A percentile compares a stretch with the other conserved stretches of the same genome.
Evolutionary conservation across 2,329 filamentous ascomycete species (phyloP).

Genomic region (Parastagonospora nodorum): DNA sequence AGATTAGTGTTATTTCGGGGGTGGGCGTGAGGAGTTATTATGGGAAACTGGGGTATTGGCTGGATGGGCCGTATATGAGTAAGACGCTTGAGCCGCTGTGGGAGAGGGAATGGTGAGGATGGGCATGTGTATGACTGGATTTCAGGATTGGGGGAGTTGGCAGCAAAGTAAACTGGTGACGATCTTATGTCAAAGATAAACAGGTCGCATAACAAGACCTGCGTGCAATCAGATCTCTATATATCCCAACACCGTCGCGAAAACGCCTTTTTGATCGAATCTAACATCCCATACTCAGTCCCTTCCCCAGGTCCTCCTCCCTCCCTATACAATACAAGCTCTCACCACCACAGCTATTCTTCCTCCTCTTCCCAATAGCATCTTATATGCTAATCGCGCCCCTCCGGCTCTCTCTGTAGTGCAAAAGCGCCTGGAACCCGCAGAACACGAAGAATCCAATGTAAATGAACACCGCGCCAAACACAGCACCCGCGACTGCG

Average conservation of each 20-base stretch:
- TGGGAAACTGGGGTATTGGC: constrained; percentile 85
- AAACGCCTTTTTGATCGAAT: background rate
- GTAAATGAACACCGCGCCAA: constrained; percentile 87
- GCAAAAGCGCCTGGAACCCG: constrained; percentile 83
- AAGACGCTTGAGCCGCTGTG: constrained; percentile 42
- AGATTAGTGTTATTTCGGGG: constrained; percentile 97
- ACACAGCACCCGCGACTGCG: constrained; percentile 83
- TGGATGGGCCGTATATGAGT: constrained; percentile 80
- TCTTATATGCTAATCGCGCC: constrained; percentile 77
- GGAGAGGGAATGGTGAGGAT: constrained; percentile 35
- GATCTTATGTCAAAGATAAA: too few species aligned
- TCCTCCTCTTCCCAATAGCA: too few species aligned
- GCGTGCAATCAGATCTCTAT: background rate
- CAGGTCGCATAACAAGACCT: background rate
- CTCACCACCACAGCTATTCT: too few species aligned
- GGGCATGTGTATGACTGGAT: background rate
- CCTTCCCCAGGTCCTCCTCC: background rate
- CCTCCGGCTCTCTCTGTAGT: constrained; percentile 79
- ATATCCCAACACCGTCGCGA: background rate
- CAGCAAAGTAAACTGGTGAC: too few species aligned
- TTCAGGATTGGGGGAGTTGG: background rate
- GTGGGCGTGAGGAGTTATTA: constrained; percentile 97
- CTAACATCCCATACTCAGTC: background rate
- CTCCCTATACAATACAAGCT: background rate
- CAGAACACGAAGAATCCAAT: constrained; percentile 88